Conservation (phyloP, 2,329 filamentous ascomycete species). For the Fusarium dimerum region DNA sequence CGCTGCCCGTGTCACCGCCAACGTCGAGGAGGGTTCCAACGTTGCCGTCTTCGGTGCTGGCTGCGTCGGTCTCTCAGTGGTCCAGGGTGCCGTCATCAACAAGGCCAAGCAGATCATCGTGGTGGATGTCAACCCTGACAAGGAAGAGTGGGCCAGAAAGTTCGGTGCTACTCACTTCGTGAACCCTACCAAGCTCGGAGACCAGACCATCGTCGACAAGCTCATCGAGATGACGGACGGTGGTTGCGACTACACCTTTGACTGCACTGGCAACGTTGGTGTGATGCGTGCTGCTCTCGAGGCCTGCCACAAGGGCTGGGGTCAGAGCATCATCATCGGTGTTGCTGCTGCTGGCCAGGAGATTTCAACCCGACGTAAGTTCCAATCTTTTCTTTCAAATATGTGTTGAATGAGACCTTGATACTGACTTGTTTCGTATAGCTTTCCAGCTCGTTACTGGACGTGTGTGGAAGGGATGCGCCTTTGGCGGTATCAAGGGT, state of each 20-base stretch:
- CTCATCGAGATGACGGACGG: slow-evolving; percentile 97
- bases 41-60: slow-evolving; percentile 93
- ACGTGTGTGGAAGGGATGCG: slow-evolving; percentile 96
- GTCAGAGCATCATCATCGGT: slow-evolving; percentile 95
- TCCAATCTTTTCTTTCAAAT: background rate
- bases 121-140: slow-evolving; percentile 76
- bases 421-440: slow-evolving; percentile 41
- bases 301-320: slow-evolving; percentile 99
- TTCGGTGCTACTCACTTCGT: slow-evolving; percentile 98
- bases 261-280: slow-evolving; percentile 95
- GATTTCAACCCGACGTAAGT: slow-evolving; percentile 88
- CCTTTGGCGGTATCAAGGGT: slow-evolving; percentile 97
- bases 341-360: slow-evolving; percentile 96
- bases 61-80: slow-evolving; percentile 92
- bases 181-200: slow-evolving; percentile 79
- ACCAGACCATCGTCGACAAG: slow-evolving; percentile 85
- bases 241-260: slow-evolving; percentile 98
- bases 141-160: slow-evolving; percentile 90
- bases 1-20: slow-evolving; percentile 89
- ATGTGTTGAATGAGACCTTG: background rate
- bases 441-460: slow-evolving; percentile 99
- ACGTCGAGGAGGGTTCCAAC: slow-evolving; percentile 85
- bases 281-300: slow-evolving; percentile 96
- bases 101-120: slow-evolving; percentile 77
- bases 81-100: slow-evolving; percentile 88